Evolutionary conservation across 176 grass and related monocot species (phyloP).

Genomic region (Secale cereale): DNA sequence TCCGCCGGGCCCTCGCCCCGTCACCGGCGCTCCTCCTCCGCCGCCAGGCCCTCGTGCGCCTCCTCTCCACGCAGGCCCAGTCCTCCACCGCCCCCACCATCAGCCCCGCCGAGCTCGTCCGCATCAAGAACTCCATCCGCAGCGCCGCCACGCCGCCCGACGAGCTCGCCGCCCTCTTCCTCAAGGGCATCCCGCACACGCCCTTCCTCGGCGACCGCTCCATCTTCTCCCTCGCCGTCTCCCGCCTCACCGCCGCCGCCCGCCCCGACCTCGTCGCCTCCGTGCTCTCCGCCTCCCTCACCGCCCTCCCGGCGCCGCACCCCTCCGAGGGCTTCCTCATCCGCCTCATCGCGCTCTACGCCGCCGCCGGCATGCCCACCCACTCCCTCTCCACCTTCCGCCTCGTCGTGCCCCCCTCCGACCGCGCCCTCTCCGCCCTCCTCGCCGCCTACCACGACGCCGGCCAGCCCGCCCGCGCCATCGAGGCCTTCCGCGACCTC

Average conservation of each 20-base stretch:
- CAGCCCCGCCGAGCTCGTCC: constrained; percentile 30
- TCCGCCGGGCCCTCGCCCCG: constrained; percentile 28
- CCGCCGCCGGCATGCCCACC: constrained; percentile 44
- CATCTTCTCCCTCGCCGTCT: constrained; percentile 44
- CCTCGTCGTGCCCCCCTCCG: constrained; percentile 42
- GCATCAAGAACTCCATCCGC: constrained; percentile 61
- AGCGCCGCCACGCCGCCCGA: constrained; percentile 45
- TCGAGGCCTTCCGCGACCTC: constrained; percentile 45
- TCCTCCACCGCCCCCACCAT: background rate
- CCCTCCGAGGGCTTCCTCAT: constrained; percentile 70
- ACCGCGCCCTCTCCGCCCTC: constrained; percentile 65
- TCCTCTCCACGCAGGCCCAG: constrained; percentile 25
- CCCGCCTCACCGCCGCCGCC: constrained; percentile 41
- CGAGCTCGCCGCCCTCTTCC: constrained; percentile 49
- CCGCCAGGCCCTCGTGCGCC: constrained; percentile 33
- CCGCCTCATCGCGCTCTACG: constrained; percentile 67
- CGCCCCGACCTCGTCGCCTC: constrained; percentile 61
- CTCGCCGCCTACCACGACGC: constrained; percentile 69
- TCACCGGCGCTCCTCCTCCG: constrained; percentile 10
- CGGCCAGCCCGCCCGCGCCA: constrained; percentile 43
- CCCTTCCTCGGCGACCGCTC: constrained; percentile 51
- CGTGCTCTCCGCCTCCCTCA: constrained; percentile 58
- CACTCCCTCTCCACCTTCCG: constrained; percentile 59
- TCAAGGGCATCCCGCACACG: constrained; percentile 24
- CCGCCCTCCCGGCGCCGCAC: constrained; percentile 36